Evolutionary conservation across 148 eudicot genomes (phyloP).

Genomic region (Agrostemma githago): DNA sequence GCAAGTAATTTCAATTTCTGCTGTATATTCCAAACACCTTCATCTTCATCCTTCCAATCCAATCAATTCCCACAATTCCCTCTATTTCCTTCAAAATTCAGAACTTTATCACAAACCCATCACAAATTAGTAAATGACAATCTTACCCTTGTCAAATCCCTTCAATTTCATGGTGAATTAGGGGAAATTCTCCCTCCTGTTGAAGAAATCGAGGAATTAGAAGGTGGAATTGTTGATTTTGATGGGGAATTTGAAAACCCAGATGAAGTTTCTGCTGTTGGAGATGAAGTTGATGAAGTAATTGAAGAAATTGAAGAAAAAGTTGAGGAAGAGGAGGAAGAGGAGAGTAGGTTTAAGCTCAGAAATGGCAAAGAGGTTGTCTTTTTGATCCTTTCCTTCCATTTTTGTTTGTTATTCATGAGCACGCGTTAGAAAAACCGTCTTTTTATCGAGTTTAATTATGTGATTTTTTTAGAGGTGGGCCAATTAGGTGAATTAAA

Average conservation of each 20-base stretch:
- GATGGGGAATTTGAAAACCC: conserved; percentile 17
- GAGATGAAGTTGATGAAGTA: neutral
- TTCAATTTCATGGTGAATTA: conserved; percentile 39
- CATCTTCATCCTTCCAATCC: conserved; percentile 11
- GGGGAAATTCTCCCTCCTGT: conserved; percentile 33
- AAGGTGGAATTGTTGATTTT: conserved; percentile 10
- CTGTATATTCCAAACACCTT: conserved; percentile 22
- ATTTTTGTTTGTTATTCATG: too few species aligned
- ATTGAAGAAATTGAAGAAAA: conserved; percentile 25
- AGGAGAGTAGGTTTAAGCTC: conserved; percentile 48
- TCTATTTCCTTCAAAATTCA: conserved; percentile 17
- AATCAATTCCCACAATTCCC: conserved; percentile 17
- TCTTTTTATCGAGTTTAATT: too few species aligned
- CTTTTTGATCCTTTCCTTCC: neutral
- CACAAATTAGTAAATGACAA: conserved; percentile 5
- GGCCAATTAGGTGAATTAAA: too few species aligned
- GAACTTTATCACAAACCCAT: conserved; percentile 22
- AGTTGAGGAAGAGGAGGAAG: conserved; percentile 35
- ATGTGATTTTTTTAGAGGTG: too few species aligned
- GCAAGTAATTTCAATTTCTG: conserved; percentile 30
- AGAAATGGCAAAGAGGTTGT: conserved; percentile 77
- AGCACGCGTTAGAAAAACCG: too few species aligned
- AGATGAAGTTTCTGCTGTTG: conserved; percentile 1
- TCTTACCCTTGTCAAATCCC: conserved; percentile 25
- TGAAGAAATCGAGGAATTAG: conserved; percentile 16